phyloP scores from a whole-genome alignment of 1,139 yeast genomes.

The Suhomyces bribrorum region DNA sequence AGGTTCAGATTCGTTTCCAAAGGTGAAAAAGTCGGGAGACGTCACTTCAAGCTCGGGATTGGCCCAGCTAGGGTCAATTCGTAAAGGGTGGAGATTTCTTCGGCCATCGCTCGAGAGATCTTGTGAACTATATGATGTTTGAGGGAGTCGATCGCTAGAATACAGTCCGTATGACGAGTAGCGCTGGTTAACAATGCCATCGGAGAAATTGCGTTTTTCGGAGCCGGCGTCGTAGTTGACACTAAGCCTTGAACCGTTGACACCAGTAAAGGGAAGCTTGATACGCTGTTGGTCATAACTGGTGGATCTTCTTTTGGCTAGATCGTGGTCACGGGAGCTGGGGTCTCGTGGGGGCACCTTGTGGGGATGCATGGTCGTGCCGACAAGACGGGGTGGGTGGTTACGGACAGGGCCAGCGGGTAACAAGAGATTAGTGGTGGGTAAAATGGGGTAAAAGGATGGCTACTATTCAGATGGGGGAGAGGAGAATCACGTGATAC shows the following conservation, averaged over 20 bases:
- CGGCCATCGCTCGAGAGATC: constrained; percentile 2
- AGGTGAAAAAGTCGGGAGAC: constrained; percentile 7
- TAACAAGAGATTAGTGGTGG: too few species aligned
- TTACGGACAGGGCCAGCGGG: too few species aligned
- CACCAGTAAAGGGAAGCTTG: constrained; percentile 18
- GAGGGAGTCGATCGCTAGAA: constrained; percentile 8
- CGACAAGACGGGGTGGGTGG: background rate
- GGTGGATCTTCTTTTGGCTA: constrained; percentile 26
- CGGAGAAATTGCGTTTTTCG: constrained; percentile 15
- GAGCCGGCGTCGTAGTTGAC: constrained; percentile 9
- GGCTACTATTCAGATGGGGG: too few species aligned
- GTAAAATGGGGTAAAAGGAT: too few species aligned
- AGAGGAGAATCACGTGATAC: too few species aligned
- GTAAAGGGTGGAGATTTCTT: background rate
- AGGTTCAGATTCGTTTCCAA: background rate
- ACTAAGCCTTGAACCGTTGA: constrained; percentile 15
- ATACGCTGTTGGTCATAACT: constrained; percentile 35
- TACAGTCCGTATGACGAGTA: constrained; percentile 3
- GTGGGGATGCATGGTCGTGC: background rate
- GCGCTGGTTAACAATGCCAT: constrained; percentile 13
- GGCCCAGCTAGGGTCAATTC: background rate
- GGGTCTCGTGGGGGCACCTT: constrained; percentile 1
- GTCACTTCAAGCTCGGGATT: background rate
- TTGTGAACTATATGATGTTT: constrained; percentile 13
- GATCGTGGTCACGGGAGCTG: background rate